A percentile compares a stretch with the other conserved stretches of the same genome.
phyloP scores from a whole-genome alignment of 2,329 filamentous ascomycete genomes.

The Colletotrichum cuscutae region DNA sequence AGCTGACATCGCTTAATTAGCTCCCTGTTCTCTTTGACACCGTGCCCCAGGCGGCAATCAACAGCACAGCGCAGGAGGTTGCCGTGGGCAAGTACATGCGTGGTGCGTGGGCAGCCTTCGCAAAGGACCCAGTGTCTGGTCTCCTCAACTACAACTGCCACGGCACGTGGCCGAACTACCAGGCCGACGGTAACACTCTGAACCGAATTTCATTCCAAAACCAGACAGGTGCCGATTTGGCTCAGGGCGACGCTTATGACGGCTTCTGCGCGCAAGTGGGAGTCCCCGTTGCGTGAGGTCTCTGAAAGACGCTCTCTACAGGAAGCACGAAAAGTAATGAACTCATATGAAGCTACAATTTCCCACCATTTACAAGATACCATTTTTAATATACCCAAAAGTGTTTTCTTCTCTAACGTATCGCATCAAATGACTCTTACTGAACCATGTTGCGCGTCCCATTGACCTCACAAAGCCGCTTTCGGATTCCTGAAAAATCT shows the following conservation, averaged over 20 bases:
- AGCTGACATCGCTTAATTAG: slow-evolving; percentile 30
- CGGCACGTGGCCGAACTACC: slow-evolving; percentile 41
- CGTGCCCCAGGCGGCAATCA: slow-evolving; percentile 26
- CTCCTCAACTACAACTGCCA: slow-evolving; percentile 40
- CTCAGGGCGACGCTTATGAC: slow-evolving; percentile 23
- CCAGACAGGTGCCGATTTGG: slow-evolving; percentile 41
- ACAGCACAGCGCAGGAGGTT: slow-evolving; percentile 41
- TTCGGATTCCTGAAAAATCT: no score
- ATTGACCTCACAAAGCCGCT: no score
- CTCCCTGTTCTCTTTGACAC: slow-evolving; percentile 46
- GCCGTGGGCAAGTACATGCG: slow-evolving; percentile 46
- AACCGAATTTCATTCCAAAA: slow-evolving; percentile 42
- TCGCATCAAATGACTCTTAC: no score
- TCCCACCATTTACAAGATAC: not conserved
- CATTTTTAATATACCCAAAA: not conserved
- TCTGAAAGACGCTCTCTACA: not conserved
- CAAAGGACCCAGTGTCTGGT: slow-evolving; percentile 48
- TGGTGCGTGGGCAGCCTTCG: slow-evolving; percentile 52
- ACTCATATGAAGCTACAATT: not conserved
- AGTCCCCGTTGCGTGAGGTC: not conserved
- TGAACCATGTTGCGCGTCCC: no score
- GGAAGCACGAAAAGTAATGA: not conserved
- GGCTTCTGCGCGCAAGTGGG: slow-evolving; percentile 18
- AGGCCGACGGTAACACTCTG: slow-evolving; percentile 36
- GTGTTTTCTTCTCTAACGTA: no score